Percentiles rank a stretch among this genome's conserved stretches.
These are phyloP conservation scores for Apiotrichum sp. DNA, from an alignment of 1,284 basidiomycete species.

Conservation along the genomic window DNA sequence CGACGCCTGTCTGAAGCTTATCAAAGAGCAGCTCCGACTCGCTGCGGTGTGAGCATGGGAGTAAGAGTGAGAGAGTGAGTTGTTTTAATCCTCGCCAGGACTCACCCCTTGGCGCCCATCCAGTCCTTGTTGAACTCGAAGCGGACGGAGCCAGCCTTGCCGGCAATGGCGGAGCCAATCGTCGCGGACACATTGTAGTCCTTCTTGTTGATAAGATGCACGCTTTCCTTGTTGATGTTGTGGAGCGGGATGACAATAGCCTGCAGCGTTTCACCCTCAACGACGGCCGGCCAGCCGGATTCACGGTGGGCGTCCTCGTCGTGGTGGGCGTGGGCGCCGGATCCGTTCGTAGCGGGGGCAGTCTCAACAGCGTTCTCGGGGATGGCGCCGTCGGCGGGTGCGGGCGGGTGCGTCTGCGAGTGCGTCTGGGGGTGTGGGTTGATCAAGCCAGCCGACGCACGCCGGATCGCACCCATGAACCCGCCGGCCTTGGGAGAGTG, in stretches of 20 bases:
- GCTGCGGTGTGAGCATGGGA: slow-evolving; percentile 1
- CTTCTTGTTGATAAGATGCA: slow-evolving; percentile 1
- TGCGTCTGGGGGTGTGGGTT: background rate
- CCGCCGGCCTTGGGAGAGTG: slow-evolving; percentile 10
- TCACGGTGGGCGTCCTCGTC: slow-evolving; percentile 29
- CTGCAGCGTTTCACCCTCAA: slow-evolving; percentile 30
- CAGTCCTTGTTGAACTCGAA: slow-evolving; percentile 44
- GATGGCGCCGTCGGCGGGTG: slow-evolving; percentile 2
- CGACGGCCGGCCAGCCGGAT: slow-evolving; percentile 34
- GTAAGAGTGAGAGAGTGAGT: background rate
- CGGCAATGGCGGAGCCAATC: slow-evolving; percentile 7
- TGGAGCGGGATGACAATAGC: slow-evolving; percentile 28
- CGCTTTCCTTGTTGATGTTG: slow-evolving; percentile 25
- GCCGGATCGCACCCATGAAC: slow-evolving; percentile 31
- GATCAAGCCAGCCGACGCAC: slow-evolving; percentile 5
- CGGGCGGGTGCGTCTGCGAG: background rate
- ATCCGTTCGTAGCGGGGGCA: background rate
- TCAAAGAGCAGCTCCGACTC: slow-evolving; percentile 8
- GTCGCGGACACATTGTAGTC: slow-evolving; percentile 2
- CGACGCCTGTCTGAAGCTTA: slow-evolving; percentile 4
- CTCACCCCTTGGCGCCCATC: slow-evolving; percentile 43
- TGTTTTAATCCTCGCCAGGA: slow-evolving; percentile 4
- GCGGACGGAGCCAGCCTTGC: slow-evolving; percentile 32
- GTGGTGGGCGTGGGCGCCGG: slow-evolving; percentile 19
- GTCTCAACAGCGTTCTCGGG: background rate